These are phyloP conservation scores for Pythium dissimile DNA, from an alignment of 352 stramenopile species.

Conservation along the genomic window DNA sequence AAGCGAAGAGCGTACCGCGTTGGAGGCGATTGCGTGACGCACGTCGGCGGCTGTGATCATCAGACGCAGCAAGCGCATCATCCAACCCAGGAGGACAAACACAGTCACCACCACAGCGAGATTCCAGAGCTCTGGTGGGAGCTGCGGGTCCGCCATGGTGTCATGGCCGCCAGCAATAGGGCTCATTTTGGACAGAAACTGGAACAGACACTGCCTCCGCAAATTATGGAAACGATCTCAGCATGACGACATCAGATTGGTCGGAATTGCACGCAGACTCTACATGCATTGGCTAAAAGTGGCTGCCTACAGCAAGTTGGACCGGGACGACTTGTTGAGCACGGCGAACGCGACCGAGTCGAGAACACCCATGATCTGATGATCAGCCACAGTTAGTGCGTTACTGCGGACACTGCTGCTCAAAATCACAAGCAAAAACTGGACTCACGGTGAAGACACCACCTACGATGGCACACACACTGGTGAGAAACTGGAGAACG, in stretches of 20 bases:
- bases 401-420: no score
- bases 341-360: constrained; percentile 27
- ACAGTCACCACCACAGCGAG: constrained; percentile 40
- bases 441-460: constrained; percentile 85
- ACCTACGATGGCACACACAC: constrained; percentile 90
- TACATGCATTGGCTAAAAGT: constrained; percentile 12
- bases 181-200: background rate
- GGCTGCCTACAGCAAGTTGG: constrained; percentile 16
- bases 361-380: constrained; percentile 35
- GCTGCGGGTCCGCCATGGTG: constrained; percentile 14
- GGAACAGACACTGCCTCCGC: no score
- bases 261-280: background rate
- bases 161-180: no score
- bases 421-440: background rate
- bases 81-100: constrained; percentile 41
- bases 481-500: constrained; percentile 89
- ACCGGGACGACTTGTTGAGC: constrained; percentile 25
- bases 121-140: constrained; percentile 61
- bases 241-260: constrained; percentile 17
- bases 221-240: constrained; percentile 7
- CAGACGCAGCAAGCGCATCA: constrained; percentile 36
- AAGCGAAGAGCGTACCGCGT: constrained; percentile 27
- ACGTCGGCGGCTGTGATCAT: constrained; percentile 35
- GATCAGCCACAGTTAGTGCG: no score
- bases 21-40: constrained; percentile 32